These are phyloP conservation scores for Dipteronia dyeriana DNA, from an alignment of 345 rosid species.

Conservation along the genomic window DNA sequence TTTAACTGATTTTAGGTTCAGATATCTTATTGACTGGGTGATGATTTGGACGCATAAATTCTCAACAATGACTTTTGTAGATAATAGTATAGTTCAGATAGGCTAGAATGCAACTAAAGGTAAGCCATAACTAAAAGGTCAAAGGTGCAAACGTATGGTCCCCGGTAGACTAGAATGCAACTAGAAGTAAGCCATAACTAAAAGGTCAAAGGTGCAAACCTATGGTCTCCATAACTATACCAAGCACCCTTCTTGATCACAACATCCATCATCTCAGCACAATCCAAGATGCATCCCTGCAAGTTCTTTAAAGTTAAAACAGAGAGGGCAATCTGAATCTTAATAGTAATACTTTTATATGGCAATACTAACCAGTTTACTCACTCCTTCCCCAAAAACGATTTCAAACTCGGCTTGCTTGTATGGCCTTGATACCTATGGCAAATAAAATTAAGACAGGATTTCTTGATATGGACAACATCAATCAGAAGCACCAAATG, in stretches of 20 bases:
- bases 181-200: constrained; percentile 3
- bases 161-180: not conserved
- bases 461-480: not conserved
- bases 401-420: constrained; percentile 97
- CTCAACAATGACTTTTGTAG: not conserved
- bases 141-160: no score
- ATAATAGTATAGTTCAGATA: not conserved
- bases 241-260: constrained; percentile 91
- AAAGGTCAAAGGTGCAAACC: constrained; percentile 45
- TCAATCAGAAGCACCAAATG: not conserved
- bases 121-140: constrained; percentile 11
- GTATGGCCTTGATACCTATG: constrained; percentile 91
- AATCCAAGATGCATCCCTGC: constrained; percentile 92
- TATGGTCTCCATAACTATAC: constrained; percentile 93
- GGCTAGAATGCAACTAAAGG: not conserved
- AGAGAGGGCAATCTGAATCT: constrained; percentile 8
- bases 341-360: constrained; percentile 6
- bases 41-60: not conserved
- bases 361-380: constrained; percentile 72
- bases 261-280: constrained; percentile 83
- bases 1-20: not conserved
- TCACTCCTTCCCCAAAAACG: constrained; percentile 93
- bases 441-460: constrained; percentile 12
- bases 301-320: constrained; percentile 24
- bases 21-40: not conserved